Conservation (phyloP, 345 rosid species). For the Citrus mangshanensis region DNA sequence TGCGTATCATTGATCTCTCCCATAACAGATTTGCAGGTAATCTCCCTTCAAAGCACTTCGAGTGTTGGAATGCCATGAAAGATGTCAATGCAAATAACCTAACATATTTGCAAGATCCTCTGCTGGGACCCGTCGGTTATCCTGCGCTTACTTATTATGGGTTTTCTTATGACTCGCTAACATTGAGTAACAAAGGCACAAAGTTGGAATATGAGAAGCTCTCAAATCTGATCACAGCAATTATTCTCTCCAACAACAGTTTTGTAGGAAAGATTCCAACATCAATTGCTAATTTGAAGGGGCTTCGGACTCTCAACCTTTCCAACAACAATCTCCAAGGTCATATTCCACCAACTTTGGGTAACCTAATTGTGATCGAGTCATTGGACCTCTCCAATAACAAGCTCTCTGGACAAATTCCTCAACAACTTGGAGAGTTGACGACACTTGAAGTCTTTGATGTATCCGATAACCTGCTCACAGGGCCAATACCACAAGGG, state of each 20-base stretch:
- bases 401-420: background rate
- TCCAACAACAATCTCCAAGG: background rate
- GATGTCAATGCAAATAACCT: background rate
- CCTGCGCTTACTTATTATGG: background rate
- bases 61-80: slow-evolving; percentile 22
- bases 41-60: slow-evolving; percentile 16
- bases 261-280: slow-evolving; percentile 10
- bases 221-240: background rate
- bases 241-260: background rate
- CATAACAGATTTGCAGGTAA: slow-evolving; percentile 6
- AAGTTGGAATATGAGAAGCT: background rate
- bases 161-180: background rate
- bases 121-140: fast-evolving
- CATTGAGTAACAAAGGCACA: background rate
- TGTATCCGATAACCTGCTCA: background rate
- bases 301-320: background rate
- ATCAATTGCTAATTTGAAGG: background rate
- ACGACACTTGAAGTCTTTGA: background rate
- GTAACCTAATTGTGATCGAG: background rate
- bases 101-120: background rate
- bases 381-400: background rate
- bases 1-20: slow-evolving; percentile 22
- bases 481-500: background rate
- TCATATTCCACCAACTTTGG: background rate
- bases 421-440: background rate